Percentiles rank a stretch among this genome's conserved stretches.
Conservation (phyloP, 2,329 filamentous ascomycete genomes). For the Colletotrichum sp. region DNA sequence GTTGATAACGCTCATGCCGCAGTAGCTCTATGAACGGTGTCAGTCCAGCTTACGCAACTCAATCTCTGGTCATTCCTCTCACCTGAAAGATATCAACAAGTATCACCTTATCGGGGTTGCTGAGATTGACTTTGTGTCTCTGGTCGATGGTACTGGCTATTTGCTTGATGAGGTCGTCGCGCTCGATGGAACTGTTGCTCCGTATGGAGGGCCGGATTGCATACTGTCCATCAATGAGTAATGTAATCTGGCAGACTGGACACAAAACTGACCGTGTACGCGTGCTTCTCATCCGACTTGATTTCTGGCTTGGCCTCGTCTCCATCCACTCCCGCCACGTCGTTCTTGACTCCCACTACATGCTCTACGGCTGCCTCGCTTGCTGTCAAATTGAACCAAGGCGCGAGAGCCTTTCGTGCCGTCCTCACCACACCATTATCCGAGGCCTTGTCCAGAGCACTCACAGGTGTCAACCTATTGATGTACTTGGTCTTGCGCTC, state of each 20-base stretch:
- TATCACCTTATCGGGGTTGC: constrained; percentile 77
- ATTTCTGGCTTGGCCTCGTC: not conserved
- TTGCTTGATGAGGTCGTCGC: constrained; percentile 72
- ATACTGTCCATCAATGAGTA: constrained; percentile 56
- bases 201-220: constrained; percentile 82
- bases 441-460: constrained; percentile 65
- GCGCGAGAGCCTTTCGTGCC: constrained; percentile 63
- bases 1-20: constrained; percentile 80
- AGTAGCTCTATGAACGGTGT: constrained; percentile 62
- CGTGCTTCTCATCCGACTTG: constrained; percentile 20
- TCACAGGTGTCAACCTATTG: constrained; percentile 61
- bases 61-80: constrained; percentile 26
- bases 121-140: constrained; percentile 78
- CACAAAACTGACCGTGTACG: constrained; percentile 45
- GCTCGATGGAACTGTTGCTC: constrained; percentile 71
- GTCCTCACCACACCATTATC: constrained; percentile 71
- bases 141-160: constrained; percentile 69
- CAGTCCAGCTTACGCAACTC: not conserved
- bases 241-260: not conserved
- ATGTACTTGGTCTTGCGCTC: constrained; percentile 59
- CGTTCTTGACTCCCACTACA: constrained; percentile 23
- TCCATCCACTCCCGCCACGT: not conserved
- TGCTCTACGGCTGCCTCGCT: not conserved
- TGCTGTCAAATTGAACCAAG: constrained; percentile 60
- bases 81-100: constrained; percentile 83